phyloP scores from a whole-genome alignment of 768 basidiomycete species.

The Naematelia encephala region DNA sequence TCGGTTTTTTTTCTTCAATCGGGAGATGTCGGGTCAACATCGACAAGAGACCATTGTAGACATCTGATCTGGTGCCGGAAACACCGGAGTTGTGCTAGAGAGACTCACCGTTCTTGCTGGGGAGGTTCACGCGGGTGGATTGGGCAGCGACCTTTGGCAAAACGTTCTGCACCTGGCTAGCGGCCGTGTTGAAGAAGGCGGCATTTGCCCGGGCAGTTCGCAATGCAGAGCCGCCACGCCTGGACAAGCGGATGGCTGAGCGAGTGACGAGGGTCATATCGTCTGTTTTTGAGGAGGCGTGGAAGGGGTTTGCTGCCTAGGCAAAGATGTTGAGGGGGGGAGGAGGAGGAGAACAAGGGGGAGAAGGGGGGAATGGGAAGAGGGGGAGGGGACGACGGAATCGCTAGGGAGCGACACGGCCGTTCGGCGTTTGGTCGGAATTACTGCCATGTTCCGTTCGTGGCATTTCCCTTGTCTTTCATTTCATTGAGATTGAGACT shows the following conservation, averaged over 20 bases:
- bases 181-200: slow-evolving; percentile 49
- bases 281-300: slow-evolving; percentile 11
- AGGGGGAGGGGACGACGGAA: background rate
- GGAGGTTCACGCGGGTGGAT: slow-evolving; percentile 30
- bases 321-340: slow-evolving; percentile 11
- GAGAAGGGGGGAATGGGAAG: background rate
- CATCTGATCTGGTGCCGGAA: too few species aligned
- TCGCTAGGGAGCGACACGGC: background rate
- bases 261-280: slow-evolving; percentile 51
- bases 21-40: background rate
- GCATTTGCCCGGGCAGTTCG: slow-evolving; percentile 45
- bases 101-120: background rate
- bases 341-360: slow-evolving; percentile 9
- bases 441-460: background rate
- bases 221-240: slow-evolving; percentile 43
- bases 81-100: background rate
- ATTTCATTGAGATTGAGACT: background rate
- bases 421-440: background rate
- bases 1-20: background rate
- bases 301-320: slow-evolving; percentile 11
- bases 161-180: slow-evolving; percentile 35
- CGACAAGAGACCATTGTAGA: background rate
- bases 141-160: slow-evolving; percentile 33
- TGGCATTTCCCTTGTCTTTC: too few species aligned
- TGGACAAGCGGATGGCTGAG: slow-evolving; percentile 48